phyloP scores from a whole-genome alignment of 495 filamentous ascomycete genomes.

The Pyronema omphalodes region DNA sequence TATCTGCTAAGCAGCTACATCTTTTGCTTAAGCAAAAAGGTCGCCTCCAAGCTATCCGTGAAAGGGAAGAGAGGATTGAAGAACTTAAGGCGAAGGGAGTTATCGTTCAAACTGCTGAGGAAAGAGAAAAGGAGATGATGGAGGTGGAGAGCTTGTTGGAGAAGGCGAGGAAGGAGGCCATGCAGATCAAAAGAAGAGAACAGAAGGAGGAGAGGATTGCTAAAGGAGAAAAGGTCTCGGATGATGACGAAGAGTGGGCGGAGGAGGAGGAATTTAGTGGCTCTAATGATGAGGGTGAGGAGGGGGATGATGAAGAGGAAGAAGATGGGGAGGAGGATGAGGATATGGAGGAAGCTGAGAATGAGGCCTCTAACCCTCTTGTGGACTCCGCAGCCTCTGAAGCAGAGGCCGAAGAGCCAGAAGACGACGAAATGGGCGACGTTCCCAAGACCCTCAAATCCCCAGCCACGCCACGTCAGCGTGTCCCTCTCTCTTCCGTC shows the following conservation, averaged over 20 bases:
- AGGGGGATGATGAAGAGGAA: conserved; percentile 29
- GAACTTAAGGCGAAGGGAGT: conserved; percentile 62
- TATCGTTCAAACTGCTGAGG: conserved; percentile 67
- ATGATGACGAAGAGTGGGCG: conserved; percentile 44
- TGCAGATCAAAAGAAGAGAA: conserved; percentile 61
- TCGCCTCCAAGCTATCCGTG: conserved; percentile 57
- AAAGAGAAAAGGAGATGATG: conserved; percentile 58
- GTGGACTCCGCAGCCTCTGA: conserved; percentile 17
- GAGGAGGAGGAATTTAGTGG: conserved; percentile 25
- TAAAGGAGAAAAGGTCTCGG: conserved; percentile 36
- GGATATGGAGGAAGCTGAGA: conserved; percentile 23
- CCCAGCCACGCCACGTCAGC: conserved; percentile 9
- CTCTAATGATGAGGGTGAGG: conserved; percentile 27
- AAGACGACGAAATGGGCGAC: conserved; percentile 20
- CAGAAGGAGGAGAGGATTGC: conserved; percentile 47
- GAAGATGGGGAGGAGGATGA: conserved; percentile 25
- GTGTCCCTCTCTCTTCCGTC: conserved; percentile 3
- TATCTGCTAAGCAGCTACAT: conserved; percentile 55
- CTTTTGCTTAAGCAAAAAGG: conserved; percentile 46
- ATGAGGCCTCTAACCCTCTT: conserved; percentile 34
- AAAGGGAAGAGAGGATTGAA: conserved; percentile 61
- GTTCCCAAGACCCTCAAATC: conserved; percentile 18
- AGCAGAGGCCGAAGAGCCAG: conserved; percentile 31
- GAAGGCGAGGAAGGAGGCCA: conserved; percentile 60
- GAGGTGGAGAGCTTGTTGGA: conserved; percentile 76